A percentile compares a stretch with the other conserved stretches of the same genome.
phyloP scores from a whole-genome alignment of 768 basidiomycete genomes.

The Boletus reticuloceps region DNA sequence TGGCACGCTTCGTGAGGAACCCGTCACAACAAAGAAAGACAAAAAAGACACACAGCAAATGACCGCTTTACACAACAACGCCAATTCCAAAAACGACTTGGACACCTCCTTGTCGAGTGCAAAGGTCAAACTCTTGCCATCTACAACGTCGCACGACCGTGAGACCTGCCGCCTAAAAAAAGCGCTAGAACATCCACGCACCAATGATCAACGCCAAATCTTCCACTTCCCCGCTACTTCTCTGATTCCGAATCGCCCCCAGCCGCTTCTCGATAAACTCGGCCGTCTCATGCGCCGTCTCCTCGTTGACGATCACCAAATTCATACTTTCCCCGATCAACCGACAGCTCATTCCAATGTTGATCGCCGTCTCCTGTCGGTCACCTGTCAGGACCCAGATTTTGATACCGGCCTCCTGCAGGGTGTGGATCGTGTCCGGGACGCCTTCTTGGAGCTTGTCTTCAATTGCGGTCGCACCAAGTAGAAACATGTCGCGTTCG shows the following conservation, averaged over 20 bases:
- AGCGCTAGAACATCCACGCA: conserved; percentile 30
- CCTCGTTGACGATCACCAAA: conserved; percentile 93
- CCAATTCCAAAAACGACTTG: conserved; percentile 88
- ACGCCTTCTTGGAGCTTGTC: conserved; percentile 99
- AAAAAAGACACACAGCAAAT: conserved; percentile 75
- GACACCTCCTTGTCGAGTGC: conserved; percentile 93
- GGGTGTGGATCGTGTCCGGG: conserved; percentile 94
- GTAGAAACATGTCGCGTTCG: conserved; percentile 87
- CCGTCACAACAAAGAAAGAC: no score
- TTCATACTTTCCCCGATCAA: conserved; percentile 99
- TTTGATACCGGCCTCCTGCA: conserved; percentile 99
- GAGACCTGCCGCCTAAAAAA: no score
- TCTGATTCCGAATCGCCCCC: conserved; percentile 89
- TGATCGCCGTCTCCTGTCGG: conserved; percentile 98
- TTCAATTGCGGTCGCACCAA: conserved; percentile 98
- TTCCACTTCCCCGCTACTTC: conserved; percentile 87
- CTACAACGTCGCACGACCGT: conserved; percentile 36
- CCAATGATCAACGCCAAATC: conserved; percentile 95
- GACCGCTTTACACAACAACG: conserved; percentile 97
- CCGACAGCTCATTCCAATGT: conserved; percentile 97
- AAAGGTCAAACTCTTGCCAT: conserved; percentile 91
- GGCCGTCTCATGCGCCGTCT: conserved; percentile 73
- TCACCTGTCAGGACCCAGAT: conserved; percentile 99
- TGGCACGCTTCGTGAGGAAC: neutral
- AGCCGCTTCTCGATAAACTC: conserved; percentile 88